A percentile compares a stretch with the other conserved stretches of the same genome.
Evolutionary conservation across 176 grass and related monocot genomes (phyloP).

Genomic region (Eragrostis curvula): DNA sequence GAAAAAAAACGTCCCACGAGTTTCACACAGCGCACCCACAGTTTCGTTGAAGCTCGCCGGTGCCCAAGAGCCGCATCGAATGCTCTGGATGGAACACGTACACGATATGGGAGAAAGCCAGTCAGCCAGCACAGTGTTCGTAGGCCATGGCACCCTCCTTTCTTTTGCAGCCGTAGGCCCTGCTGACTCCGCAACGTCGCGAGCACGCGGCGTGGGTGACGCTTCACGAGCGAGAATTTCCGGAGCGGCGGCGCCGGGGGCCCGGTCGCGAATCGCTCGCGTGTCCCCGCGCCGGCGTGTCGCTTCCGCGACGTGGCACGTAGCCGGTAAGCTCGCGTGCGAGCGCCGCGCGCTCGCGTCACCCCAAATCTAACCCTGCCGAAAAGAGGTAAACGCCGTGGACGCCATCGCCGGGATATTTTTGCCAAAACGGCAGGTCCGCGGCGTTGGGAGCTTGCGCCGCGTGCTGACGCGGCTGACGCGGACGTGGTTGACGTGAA

Average conservation of each 20-base stretch:
- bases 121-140: not conserved
- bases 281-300: not conserved
- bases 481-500: not conserved
- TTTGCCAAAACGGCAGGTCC: not conserved
- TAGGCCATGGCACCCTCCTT: not conserved
- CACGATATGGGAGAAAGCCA: not conserved
- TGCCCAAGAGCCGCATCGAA: not conserved
- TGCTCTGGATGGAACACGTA: not conserved
- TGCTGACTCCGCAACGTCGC: not conserved
- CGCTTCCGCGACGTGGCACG: conserved; percentile 24
- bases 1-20: not conserved
- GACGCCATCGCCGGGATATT: conserved; percentile 12
- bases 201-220: not conserved
- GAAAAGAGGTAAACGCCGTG: not conserved
- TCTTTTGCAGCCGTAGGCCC: not conserved
- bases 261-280: not conserved
- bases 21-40: not conserved
- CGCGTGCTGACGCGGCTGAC: not conserved
- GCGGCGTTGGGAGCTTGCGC: not conserved
- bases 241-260: not conserved
- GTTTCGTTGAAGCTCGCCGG: not conserved
- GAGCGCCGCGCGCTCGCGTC: conserved; percentile 3
- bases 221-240: not conserved
- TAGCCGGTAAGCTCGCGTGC: not conserved
- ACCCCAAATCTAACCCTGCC: conserved; percentile 30